These are phyloP conservation scores for Beauveria sp. DNA, from an alignment of 2,329 filamentous ascomycete genomes.

Conservation along the genomic window DNA sequence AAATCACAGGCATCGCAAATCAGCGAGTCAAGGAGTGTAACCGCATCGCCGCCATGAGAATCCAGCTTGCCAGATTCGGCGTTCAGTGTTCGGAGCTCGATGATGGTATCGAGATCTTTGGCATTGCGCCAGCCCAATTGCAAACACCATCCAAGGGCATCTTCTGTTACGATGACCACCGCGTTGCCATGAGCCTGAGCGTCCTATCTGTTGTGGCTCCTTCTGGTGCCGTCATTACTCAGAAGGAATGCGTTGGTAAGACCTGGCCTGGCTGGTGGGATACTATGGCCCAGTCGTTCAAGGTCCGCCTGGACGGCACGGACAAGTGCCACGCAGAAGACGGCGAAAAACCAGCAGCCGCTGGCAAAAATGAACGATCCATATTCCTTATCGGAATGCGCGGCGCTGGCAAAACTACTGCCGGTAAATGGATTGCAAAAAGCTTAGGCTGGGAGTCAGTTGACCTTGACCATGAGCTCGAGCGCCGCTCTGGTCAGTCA, in stretches of 20 bases:
- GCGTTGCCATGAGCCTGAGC: constrained; percentile 97
- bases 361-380: constrained; percentile 44
- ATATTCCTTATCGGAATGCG: constrained; percentile 97
- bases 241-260: constrained; percentile 91
- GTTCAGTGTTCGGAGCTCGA: constrained; percentile 80
- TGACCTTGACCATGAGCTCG: constrained; percentile 83
- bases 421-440: constrained; percentile 75
- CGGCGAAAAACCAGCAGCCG: constrained; percentile 8
- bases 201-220: constrained; percentile 71
- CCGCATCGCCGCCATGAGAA: constrained; percentile 89
- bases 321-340: constrained; percentile 35
- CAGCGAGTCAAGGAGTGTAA: constrained; percentile 98
- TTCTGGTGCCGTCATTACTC: constrained; percentile 66
- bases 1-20: constrained; percentile 91
- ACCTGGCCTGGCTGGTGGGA: constrained; percentile 99
- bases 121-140: constrained; percentile 40
- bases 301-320: constrained; percentile 66
- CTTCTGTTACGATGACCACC: constrained; percentile 94
- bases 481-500: constrained; percentile 61
- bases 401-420: constrained; percentile 92
- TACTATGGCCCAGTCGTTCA: constrained; percentile 69
- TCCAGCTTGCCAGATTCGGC: constrained; percentile 88
- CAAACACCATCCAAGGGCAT: constrained; percentile 57
- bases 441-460: constrained; percentile 69
- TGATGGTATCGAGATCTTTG: constrained; percentile 77